Evolutionary conservation across 768 basidiomycete genomes (phyloP).

Genomic region (Podaxis sp.): DNA sequence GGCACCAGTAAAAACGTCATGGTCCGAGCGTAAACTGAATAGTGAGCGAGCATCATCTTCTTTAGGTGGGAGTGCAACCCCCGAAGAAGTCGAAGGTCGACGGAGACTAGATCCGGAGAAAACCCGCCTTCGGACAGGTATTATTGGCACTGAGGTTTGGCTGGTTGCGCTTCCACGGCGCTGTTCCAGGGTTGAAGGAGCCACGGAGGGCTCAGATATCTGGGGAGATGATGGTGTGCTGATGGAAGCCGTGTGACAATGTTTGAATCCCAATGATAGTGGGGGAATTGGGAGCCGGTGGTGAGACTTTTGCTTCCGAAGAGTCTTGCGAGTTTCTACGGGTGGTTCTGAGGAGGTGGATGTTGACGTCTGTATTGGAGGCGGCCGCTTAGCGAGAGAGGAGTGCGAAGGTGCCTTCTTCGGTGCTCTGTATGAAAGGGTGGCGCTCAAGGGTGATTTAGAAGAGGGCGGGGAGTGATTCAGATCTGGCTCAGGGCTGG

Average conservation of each 20-base stretch:
- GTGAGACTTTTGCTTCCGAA: conserved; percentile 57
- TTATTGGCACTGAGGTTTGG: conserved; percentile 13
- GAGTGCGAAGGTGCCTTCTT: conserved; percentile 59
- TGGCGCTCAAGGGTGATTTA: conserved; percentile 16
- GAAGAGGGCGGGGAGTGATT: conserved; percentile 15
- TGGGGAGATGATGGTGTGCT: conserved; percentile 23
- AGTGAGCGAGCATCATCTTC: conserved; percentile 56
- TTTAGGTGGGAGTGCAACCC: conserved; percentile 21
- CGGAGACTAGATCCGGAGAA: conserved; percentile 56
- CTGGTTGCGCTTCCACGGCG: conserved; percentile 27
- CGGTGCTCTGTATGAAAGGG: conserved; percentile 28
- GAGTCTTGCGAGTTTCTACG: conserved; percentile 25
- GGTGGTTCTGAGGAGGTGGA: conserved; percentile 22
- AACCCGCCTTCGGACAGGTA: conserved; percentile 46
- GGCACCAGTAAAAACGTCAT: conserved; percentile 24
- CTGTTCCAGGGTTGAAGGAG: conserved; percentile 17
- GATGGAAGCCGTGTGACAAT: conserved; percentile 22
- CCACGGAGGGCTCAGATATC: conserved; percentile 14
- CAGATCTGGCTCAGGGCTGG: conserved; percentile 10
- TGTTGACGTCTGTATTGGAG: conserved; percentile 24
- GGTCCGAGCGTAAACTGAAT: conserved; percentile 46
- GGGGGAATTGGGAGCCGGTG: conserved; percentile 51
- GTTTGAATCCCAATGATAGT: conserved; percentile 36
- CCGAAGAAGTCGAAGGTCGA: conserved; percentile 48
- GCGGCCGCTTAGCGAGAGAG: conserved; percentile 37